Evolutionary conservation across 169 alveolate genomes (phyloP), one percentile per base, ranked within the genome.

Genomic region (Pseudocohnilembus persalinus): DNA sequence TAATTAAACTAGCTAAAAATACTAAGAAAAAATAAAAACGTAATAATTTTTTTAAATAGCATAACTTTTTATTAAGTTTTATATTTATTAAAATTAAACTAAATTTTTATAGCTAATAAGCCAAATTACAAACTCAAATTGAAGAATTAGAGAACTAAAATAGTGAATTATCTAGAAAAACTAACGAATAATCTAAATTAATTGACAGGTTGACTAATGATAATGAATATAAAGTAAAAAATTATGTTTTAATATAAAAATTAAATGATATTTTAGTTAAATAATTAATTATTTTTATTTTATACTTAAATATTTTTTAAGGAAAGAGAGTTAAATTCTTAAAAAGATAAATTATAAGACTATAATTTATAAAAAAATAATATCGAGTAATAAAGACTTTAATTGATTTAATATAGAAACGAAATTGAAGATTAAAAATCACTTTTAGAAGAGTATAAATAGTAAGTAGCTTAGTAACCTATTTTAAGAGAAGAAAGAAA

Each of bases 11-110:
- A 30, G 26, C 29, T 49, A 28, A n/a, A 49, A 79, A 79, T 49
- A 64, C 29, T 74, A 79, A 79, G 33, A 63, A 0, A 29, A 34
- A n/a, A 63, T 79, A 49, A 75, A 79, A 79, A 79, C 30, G 84
- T 79, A 29, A 11, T 4, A 20, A 49, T 11, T 49, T 11, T 49
- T 49, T 49, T n/a, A n/a, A n/a, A n/a, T n/a, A n/a, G n/a, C n/a
- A n/a, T n/a, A n/a, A n/a, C n/a, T n/a, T n/a, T n/a, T n/a, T n/a
- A n/a, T n/a, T n/a, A n/a, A n/a, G n/a, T n/a, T n/a, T n/a, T n/a
- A n/a, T n/a, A n/a, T n/a, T n/a, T n/a, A n/a, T n/a, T n/a, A n/a
- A n/a, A n/a, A n/a, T n/a, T n/a, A n/a, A n/a, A n/a, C n/a, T n/a
- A n/a, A n/a, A n/a, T n/a, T n/a, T n/a, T n/a, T n/a, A n/a, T n/a